Conservation (phyloP, 2,329 filamentous ascomycete genomes). For the Microcera coccophila region DNA sequence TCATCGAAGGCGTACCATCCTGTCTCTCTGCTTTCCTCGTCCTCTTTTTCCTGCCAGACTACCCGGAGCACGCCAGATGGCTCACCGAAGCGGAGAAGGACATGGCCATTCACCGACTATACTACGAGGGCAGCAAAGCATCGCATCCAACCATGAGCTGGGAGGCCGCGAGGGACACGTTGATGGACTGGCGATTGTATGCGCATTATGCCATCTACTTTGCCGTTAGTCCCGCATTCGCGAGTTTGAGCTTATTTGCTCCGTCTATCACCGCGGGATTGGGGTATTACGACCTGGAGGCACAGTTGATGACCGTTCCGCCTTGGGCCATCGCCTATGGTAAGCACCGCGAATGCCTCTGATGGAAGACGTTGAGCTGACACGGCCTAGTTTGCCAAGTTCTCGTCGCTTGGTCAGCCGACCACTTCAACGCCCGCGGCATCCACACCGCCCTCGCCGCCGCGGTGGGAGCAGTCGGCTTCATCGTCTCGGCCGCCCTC, state of each 20-base stretch:
- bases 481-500: constrained; percentile 61
- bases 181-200: constrained; percentile 65
- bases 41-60: constrained; percentile 67
- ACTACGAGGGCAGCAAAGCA: constrained; percentile 49
- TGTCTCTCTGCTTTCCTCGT: constrained; percentile 58
- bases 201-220: constrained; percentile 58
- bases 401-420: constrained; percentile 55
- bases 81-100: constrained; percentile 57
- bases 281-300: constrained; percentile 48
- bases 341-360: constrained; percentile 21
- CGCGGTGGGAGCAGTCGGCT: constrained; percentile 43
- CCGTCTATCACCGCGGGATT: constrained; percentile 57
- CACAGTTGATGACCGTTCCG: constrained; percentile 64
- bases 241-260: constrained; percentile 58
- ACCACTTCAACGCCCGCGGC: constrained; percentile 55
- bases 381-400: constrained; percentile 35
- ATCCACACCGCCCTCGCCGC: constrained; percentile 42
- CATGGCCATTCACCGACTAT: constrained; percentile 46
- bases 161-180: constrained; percentile 64
- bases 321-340: constrained; percentile 60
- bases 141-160: constrained; percentile 60
- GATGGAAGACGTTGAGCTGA: background rate
- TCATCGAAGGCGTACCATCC: constrained; percentile 62
- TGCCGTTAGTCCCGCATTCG: constrained; percentile 52
- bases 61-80: constrained; percentile 61